Conservation (phyloP, 2,329 filamentous ascomycete genomes). For the Cladorrhinum sp. region DNA sequence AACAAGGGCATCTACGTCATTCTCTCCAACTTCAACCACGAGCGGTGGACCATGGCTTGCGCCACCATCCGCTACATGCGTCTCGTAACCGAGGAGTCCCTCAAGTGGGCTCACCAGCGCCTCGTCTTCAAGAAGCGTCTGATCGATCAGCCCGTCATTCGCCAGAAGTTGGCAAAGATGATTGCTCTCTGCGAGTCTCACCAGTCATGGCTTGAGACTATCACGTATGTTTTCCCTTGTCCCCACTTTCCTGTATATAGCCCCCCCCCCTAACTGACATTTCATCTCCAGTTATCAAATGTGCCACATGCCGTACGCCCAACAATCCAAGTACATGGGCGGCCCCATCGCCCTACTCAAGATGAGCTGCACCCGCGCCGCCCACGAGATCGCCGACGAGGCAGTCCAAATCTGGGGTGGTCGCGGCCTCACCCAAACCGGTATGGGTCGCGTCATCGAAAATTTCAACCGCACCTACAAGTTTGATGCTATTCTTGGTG, state of each 20-base stretch:
- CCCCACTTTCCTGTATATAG: too few relatives aligned
- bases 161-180: conserved; percentile 85
- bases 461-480: conserved; percentile 84
- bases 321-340: conserved; percentile 71
- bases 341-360: conserved; percentile 83
- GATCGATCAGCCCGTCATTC: conserved; percentile 78
- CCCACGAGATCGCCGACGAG: conserved; percentile 81
- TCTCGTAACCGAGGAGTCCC: conserved; percentile 73
- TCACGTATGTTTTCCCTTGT: conserved; percentile 48
- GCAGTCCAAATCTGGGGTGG: conserved; percentile 85
- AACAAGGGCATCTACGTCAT: conserved; percentile 85
- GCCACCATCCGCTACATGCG: conserved; percentile 63
- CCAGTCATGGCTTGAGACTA: conserved; percentile 79
- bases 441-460: conserved; percentile 80
- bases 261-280: not conserved
- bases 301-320: conserved; percentile 75
- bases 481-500: conserved; percentile 70
- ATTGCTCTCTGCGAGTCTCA: conserved; percentile 78
- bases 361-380: conserved; percentile 70
- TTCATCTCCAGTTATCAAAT: conserved; percentile 61
- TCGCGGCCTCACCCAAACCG: conserved; percentile 72
- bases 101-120: conserved; percentile 87
- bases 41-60: conserved; percentile 73
- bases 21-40: conserved; percentile 85
- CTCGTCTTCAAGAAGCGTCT: conserved; percentile 80